Evolutionary conservation across 805 yeast genomes (phyloP), one percentile per base, ranked within the genome.

Genomic region (Diddensiella transvaalensis): DNA sequence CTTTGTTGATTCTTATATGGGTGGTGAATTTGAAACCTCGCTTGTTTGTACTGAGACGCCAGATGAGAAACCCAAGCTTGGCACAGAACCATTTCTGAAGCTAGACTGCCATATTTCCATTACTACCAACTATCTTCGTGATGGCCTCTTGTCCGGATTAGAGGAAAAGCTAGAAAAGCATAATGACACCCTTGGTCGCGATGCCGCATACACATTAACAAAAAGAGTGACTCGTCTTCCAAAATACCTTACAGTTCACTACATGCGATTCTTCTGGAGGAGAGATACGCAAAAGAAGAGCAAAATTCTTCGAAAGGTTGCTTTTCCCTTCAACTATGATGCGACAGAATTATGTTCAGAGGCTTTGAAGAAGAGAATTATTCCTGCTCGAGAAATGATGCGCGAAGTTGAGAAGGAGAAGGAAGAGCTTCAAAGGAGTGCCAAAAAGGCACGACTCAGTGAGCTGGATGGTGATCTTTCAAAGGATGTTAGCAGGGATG

Each of bases 221-320:
- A 66, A 65, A 51, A 67, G 77, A 46, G 84, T 93, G 49, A 77
- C 85, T 1, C 80, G 85, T 63, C 72, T 93, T 56, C 99, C 99
- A 50, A 83, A 86, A 61, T 84, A 83, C 63, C 74, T 93, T 58
- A 86, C 91, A 6, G 88, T 93, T 37, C 95, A 93, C 64, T 93
- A 86, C 68, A 93, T 93, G 53, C 79, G 99, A 62, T 93, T 93
- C 65, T 93, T 82, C 67, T 93, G 99, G 99, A 87, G 91, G 64
- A 79, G 91, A 63, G 95, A 91, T 49, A 86, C 95, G 2, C 80
- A 79, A 55, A 86, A 85, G 68, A 93, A 93, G 71, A 85, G 96
- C 17, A 93, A 93, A 69, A 93, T 93, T 63, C 75, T 93, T 65
- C 82, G 99, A 65, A 88, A 85, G 70, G 99, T 93, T 22, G 86